Percentiles rank a stretch among this genome's conserved stretches.
These are phyloP conservation scores for Tardiomyces digboiensis DNA, from an alignment of 1,139 yeast genomes.

Conservation along the genomic window DNA sequence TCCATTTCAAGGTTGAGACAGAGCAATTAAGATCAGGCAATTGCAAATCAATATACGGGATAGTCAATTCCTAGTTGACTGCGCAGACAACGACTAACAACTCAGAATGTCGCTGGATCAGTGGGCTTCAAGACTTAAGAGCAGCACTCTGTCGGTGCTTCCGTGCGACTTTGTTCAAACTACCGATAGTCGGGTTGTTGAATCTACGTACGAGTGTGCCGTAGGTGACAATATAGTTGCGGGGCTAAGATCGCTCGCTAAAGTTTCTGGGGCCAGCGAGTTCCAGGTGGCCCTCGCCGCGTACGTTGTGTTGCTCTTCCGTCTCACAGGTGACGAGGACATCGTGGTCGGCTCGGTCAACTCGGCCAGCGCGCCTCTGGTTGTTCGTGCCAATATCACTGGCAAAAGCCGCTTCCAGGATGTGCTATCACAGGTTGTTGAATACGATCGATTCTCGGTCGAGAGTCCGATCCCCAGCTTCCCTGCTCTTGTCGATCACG, in stretches of 20 bases:
- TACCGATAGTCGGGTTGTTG: conserved; percentile 56
- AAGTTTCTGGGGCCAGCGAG: conserved; percentile 15
- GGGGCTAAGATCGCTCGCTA: conserved; percentile 5
- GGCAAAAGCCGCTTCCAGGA: conserved; percentile 39
- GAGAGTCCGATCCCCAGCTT: conserved; percentile 37
- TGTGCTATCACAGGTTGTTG: conserved; percentile 37
- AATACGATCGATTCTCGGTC: conserved; percentile 34
- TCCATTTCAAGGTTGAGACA: too few species aligned
- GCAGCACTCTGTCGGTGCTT: conserved; percentile 75
- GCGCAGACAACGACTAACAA: too few species aligned
- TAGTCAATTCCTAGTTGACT: too few species aligned
- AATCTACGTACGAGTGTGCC: conserved; percentile 41
- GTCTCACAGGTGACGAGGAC: conserved; percentile 93
- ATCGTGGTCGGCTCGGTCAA: conserved; percentile 59
- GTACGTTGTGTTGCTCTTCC: conserved; percentile 60
- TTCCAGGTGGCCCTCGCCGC: conserved; percentile 57
- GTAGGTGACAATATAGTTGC: conserved; percentile 21
- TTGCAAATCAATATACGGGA: too few species aligned
- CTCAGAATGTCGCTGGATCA: conserved; percentile 26
- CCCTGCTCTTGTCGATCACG: conserved; percentile 44
- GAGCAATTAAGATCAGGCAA: too few species aligned
- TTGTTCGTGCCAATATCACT: conserved; percentile 49
- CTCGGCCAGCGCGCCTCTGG: conserved; percentile 33
- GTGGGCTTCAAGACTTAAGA: conserved; percentile 66
- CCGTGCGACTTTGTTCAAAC: conserved; percentile 88